Evolutionary conservation across 1,139 yeast species (phyloP), one percentile per base, ranked within the genome.

Genomic region (Yarrowia galli): DNA sequence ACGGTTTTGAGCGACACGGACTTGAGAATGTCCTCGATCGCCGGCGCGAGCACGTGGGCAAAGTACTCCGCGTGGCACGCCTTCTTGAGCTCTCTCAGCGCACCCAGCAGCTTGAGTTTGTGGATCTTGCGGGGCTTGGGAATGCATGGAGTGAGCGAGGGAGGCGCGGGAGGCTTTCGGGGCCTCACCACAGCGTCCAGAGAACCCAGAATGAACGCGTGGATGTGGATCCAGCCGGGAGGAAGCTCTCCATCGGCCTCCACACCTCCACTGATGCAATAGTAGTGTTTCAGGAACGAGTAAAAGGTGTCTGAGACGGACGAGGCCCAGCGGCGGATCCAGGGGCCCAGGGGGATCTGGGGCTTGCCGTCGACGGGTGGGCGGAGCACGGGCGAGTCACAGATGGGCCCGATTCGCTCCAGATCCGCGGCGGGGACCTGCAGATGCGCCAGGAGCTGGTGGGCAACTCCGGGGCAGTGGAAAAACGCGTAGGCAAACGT

Each of bases 221-320:
- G 80, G 25, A 79, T 67, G 40, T 74, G 65, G 15, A 78, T 69
- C 54, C 79, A 73, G 16, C 82, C 78, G 1, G 83, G 82, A n/a
- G 76, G 71, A 0, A 78, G 76, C 67, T 76, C 46, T 51, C 76
- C 64, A 12, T 42, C 64, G 16, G 38, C 42, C 76, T 18, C 75
- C 71, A 64, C 73, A 71, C 73, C 72, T 67, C 79, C 73, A 20
- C 77, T 68, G 68, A 78, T 69, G 78, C 75, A 67, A 69, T 79
- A 78, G 74, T 89, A 89, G 76, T 91, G 96, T 74, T 91, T 87
- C 69, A 90, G 79, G 73, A 91, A 91, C 0, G 96, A 87, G 71
- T 85, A 84, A 76, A 91, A 90, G 1, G 91, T 82, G 70, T 83
- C 84, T 45, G 85, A 78, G 71, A 82, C 82, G 49, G 81, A 77